These are phyloP conservation scores for Yamadazyma buinensis DNA, from an alignment of 1,139 yeast genomes.

Conservation along the genomic window DNA sequence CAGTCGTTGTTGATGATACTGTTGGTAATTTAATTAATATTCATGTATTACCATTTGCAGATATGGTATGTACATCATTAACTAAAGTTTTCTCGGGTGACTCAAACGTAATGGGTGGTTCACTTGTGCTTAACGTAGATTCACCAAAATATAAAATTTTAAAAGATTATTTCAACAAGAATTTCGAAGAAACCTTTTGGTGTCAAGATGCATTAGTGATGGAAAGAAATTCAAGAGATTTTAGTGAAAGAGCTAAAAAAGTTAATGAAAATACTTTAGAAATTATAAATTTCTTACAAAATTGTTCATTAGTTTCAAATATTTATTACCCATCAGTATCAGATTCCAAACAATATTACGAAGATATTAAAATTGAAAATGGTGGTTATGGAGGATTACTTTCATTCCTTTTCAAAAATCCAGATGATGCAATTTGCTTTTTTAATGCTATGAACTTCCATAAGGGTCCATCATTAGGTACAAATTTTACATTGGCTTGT, in stretches of 20 bases:
- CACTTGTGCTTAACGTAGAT: conserved; percentile 70
- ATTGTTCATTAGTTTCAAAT: conserved; percentile 49
- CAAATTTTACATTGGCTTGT: conserved; percentile 87
- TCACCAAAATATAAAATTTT: conserved; percentile 52
- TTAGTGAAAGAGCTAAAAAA: conserved; percentile 60
- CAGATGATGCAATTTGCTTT: conserved; percentile 65
- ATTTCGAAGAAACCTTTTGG: conserved; percentile 80
- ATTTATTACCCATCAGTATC: conserved; percentile 69
- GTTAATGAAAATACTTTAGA: conserved; percentile 65
- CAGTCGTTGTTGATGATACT: conserved; percentile 87
- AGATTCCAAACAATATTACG: conserved; percentile 61
- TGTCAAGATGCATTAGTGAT: conserved; percentile 89
- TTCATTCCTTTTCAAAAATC: conserved; percentile 68
- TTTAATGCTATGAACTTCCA: conserved; percentile 73
- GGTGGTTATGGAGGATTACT: conserved; percentile 96
- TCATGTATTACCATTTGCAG: conserved; percentile 78
- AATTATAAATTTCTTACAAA: conserved; percentile 48
- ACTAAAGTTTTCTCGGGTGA: conserved; percentile 95
- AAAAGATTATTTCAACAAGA: conserved; percentile 47
- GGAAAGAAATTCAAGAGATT: conserved; percentile 92
- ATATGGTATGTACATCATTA: conserved; percentile 79
- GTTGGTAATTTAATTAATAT: conserved; percentile 87
- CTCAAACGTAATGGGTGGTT: conserved; percentile 94
- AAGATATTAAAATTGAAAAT: conserved; percentile 55
- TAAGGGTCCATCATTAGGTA: conserved; percentile 93